Conservation (phyloP, 2,329 filamentous ascomycete genomes). For the Colletotrichum echinochloae region DNA sequence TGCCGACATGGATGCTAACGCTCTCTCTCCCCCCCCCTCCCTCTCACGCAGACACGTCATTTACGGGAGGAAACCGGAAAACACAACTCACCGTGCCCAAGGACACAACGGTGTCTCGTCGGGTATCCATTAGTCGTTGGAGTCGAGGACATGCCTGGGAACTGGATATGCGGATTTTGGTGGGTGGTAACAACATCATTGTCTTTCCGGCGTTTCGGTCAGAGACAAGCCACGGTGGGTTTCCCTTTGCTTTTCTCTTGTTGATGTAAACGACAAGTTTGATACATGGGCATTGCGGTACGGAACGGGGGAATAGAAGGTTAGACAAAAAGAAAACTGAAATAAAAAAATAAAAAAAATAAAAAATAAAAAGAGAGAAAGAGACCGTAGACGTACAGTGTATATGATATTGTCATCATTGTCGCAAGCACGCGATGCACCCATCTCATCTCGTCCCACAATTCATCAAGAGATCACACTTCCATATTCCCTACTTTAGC, state of each 20-base stretch:
- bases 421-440: not conserved
- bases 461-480: not conserved
- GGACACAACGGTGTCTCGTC: not conserved
- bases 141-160: no score
- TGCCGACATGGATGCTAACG: no score
- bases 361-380: no score
- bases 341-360: no score
- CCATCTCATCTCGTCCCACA: no score
- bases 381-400: not conserved
- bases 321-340: no score
- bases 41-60: constrained; percentile 33
- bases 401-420: not conserved
- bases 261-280: not conserved
- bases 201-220: not conserved
- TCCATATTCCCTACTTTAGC: constrained; percentile 13
- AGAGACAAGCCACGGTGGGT: not conserved
- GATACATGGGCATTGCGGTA: not conserved
- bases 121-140: not conserved
- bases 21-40: no score
- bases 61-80: constrained; percentile 34
- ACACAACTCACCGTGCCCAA: not conserved
- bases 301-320: not conserved
- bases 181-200: not conserved
- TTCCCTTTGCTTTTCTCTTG: not conserved
- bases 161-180: no score